Evolutionary conservation across 495 filamentous ascomycete species (phyloP), one percentile per base, ranked within the genome.

Genomic region (Trichodelitschia bisporula): DNA sequence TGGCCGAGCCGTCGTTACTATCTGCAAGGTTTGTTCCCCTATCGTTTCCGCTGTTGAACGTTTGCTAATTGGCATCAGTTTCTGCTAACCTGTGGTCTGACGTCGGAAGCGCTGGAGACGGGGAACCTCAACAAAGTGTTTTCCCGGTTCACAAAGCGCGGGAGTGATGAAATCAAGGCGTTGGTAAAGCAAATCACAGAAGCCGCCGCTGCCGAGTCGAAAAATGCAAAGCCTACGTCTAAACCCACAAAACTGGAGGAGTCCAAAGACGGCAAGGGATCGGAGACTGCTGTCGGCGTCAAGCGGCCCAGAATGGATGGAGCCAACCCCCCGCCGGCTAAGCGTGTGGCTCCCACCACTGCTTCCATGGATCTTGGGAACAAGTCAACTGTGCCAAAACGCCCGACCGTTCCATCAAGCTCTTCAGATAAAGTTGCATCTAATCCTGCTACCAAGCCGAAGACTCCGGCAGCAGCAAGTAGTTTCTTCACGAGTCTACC

Each of bases 41-140:
- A n/a, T n/a, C 6, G 6, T 29, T 8, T 18, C 20, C 2, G 3
- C 28, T n/a, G 6, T 15, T 29, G 13, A n/a, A 17, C 24, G 41
- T 13, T 28, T 32, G 29, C 32, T 53, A 31, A 39, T 15, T 12
- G 27, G 17, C 31, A 38, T 4, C 31, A 70, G 59, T 49, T 84
- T 17, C 54, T 84, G 36, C 51, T 62, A 1, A 56, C 56, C 6
- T 73, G 77, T 40, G 56, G 59, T 2, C 57, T 76, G 47, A 66
- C 65, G 31, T 61, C 63, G 31, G 62, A 66, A 13, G 39, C 67
- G 3, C 53, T 77, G 14, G 58, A 66, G 31, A 69, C 62, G 34
- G 66, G 67, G 13, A 83, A 82, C 39, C 54, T 86, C 23, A 56
- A 64, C 18, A 69, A 65, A 32, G 46, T 73, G 9, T 48, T 69